Percentiles rank a stretch among this genome's conserved stretches.
Evolutionary conservation across 2,329 filamentous ascomycete species (phyloP).

Genomic region (Ophiognomonia clavigignenti-juglandacearum): DNA sequence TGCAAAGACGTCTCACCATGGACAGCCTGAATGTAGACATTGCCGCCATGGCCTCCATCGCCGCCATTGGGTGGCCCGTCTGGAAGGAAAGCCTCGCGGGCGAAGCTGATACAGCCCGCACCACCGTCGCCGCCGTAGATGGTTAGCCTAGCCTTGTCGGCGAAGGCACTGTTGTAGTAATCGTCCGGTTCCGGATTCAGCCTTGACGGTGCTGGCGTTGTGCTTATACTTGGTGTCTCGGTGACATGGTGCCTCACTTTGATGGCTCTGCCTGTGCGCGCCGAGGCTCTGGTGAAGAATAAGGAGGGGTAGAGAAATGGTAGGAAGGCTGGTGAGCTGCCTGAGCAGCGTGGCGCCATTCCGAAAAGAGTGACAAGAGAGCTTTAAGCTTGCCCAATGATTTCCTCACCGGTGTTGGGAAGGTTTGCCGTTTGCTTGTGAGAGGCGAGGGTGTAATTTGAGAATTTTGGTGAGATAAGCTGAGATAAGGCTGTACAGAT

Average conservation of each 20-base stretch:
- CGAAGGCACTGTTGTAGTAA: constrained; percentile 77
- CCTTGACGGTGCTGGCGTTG: constrained; percentile 44
- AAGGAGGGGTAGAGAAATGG: constrained; percentile 49
- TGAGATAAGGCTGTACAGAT: constrained; percentile 14
- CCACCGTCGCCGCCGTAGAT: constrained; percentile 78
- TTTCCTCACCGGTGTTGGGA: background rate
- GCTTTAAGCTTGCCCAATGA: too few species aligned
- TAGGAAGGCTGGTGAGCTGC: constrained; percentile 32
- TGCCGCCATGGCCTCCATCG: constrained; percentile 87
- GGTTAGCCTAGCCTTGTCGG: constrained; percentile 76
- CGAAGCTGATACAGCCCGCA: constrained; percentile 89
- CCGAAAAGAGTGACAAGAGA: constrained; percentile 16
- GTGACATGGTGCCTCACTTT: constrained; percentile 23
- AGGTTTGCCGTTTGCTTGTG: background rate
- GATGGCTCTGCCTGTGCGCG: constrained; percentile 21
- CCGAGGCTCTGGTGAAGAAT: constrained; percentile 27
- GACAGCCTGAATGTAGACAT: constrained; percentile 89
- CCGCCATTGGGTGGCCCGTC: constrained; percentile 92
- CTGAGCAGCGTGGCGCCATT: constrained; percentile 39
- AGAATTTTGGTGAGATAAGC: constrained; percentile 9
- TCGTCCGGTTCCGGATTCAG: constrained; percentile 81
- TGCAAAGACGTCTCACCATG: constrained; percentile 88
- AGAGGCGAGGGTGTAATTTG: too few species aligned
- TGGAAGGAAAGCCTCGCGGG: constrained; percentile 83
- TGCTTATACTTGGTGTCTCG: constrained; percentile 20